Conservation (phyloP, 2,329 filamentous ascomycete genomes). For the Apiospora arundinis region DNA sequence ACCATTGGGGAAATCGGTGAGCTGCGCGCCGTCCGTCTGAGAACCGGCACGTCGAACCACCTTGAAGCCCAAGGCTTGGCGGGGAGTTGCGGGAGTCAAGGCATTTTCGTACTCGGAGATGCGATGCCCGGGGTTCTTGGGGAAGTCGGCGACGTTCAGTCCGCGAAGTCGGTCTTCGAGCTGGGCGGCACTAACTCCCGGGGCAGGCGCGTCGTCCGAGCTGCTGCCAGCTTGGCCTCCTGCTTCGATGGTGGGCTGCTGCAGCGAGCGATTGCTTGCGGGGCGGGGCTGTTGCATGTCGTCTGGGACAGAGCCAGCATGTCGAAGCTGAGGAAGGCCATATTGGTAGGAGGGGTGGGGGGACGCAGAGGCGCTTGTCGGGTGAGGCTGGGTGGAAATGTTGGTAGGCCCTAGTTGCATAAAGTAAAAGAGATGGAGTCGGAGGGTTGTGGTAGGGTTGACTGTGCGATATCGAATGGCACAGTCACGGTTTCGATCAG, state of each 20-base stretch:
- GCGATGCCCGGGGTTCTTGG: slow-evolving; percentile 54
- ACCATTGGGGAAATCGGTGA: slow-evolving; percentile 82
- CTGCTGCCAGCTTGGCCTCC: slow-evolving; percentile 26
- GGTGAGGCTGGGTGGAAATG: slow-evolving; percentile 37
- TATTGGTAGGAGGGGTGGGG: slow-evolving; percentile 54
- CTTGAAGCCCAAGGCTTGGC: slow-evolving; percentile 60
- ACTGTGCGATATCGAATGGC: slow-evolving; percentile 59
- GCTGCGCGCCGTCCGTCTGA: slow-evolving; percentile 47
- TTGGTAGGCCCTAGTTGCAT: slow-evolving; percentile 66
- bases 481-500: slow-evolving; percentile 51
- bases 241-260: background rate
- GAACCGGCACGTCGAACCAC: slow-evolving; percentile 56
- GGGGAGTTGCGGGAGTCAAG: slow-evolving; percentile 52
- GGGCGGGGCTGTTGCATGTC: slow-evolving; percentile 42
- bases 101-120: slow-evolving; percentile 69
- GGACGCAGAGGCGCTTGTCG: slow-evolving; percentile 41
- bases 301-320: slow-evolving; percentile 48
- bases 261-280: background rate
- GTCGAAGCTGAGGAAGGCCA: slow-evolving; percentile 56
- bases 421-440: slow-evolving; percentile 56
- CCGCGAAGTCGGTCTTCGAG: slow-evolving; percentile 59
- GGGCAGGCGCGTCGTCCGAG: slow-evolving; percentile 26
- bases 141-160: slow-evolving; percentile 52
- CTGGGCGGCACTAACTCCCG: slow-evolving; percentile 35
- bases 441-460: slow-evolving; percentile 39